These are phyloP conservation scores for Takashimella tepidaria DNA, from an alignment of 1,284 basidiomycete genomes.

Conservation along the genomic window DNA sequence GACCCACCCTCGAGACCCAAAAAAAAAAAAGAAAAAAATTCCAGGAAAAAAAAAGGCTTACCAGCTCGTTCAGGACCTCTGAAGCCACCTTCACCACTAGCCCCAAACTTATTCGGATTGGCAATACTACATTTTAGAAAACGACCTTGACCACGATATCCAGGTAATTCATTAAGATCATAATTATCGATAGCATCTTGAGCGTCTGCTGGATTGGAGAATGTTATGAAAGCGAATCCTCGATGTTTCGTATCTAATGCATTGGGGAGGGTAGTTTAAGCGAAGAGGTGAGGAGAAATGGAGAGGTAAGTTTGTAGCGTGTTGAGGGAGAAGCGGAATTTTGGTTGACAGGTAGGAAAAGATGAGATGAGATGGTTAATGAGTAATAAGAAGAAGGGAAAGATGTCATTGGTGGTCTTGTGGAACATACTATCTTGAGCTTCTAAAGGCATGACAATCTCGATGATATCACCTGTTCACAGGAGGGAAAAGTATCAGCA, in stretches of 20 bases:
- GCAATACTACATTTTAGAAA: constrained; percentile 46
- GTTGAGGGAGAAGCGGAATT: too few relatives aligned
- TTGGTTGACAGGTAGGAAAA: too few relatives aligned
- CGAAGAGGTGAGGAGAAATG: too few relatives aligned
- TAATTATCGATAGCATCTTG: constrained; percentile 49
- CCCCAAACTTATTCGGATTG: constrained; percentile 37
- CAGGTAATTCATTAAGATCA: constrained; percentile 47
- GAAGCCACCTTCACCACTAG: constrained; percentile 15
- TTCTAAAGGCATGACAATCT: constrained; percentile 44
- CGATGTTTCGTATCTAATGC: constrained; percentile 27
- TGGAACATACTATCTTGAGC: constrained; percentile 34
- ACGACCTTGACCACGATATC: constrained; percentile 38
- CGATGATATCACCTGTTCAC: constrained; percentile 46
- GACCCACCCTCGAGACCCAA: too few relatives aligned
- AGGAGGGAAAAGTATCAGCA: constrained; percentile 45
- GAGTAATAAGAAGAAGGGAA: neutral
- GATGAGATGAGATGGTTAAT: too few relatives aligned
- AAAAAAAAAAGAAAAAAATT: neutral
- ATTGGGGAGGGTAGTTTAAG: neutral
- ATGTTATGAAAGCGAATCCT: constrained; percentile 47
- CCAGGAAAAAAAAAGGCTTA: constrained; percentile 24
- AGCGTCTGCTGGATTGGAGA: constrained; percentile 41
- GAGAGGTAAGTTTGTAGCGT: too few relatives aligned
- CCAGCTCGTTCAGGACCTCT: constrained; percentile 32
- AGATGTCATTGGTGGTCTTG: neutral